Conservation (phyloP, 176 grass and related monocot species). For the Melocanna baccifera region DNA sequence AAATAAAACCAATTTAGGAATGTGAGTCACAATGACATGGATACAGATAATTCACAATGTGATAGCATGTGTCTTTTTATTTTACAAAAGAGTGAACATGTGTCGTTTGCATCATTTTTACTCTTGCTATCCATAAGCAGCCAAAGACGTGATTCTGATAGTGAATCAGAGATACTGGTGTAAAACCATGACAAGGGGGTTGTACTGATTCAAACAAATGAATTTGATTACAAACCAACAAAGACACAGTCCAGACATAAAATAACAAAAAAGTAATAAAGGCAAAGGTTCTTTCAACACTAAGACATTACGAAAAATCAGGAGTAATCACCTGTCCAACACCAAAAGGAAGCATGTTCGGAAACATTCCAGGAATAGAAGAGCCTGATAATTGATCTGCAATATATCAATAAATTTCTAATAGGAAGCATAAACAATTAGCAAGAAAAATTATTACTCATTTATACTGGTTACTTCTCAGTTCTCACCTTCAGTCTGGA, state of each 20-base stretch:
- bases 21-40: no score
- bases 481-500: slow-evolving; percentile 30
- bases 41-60: no score
- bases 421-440: slow-evolving; percentile 40
- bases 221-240: background rate
- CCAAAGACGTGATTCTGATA: no score
- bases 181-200: slow-evolving; percentile 50
- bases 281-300: background rate
- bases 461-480: slow-evolving; percentile 18
- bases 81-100: no score
- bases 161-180: no score
- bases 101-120: no score
- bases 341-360: slow-evolving; percentile 69
- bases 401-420: slow-evolving; percentile 56
- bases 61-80: no score
- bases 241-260: background rate
- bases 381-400: slow-evolving; percentile 71
- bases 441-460: slow-evolving; percentile 9
- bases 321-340: slow-evolving; percentile 68
- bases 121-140: no score
- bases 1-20: no score
- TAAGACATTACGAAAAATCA: slow-evolving; percentile 1
- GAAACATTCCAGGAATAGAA: slow-evolving; percentile 75
- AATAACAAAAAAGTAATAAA: background rate
- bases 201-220: slow-evolving; percentile 37